Conservation (phyloP, 192 early-diverging fungal species). For the Rhizophagus prolifer region DNA sequence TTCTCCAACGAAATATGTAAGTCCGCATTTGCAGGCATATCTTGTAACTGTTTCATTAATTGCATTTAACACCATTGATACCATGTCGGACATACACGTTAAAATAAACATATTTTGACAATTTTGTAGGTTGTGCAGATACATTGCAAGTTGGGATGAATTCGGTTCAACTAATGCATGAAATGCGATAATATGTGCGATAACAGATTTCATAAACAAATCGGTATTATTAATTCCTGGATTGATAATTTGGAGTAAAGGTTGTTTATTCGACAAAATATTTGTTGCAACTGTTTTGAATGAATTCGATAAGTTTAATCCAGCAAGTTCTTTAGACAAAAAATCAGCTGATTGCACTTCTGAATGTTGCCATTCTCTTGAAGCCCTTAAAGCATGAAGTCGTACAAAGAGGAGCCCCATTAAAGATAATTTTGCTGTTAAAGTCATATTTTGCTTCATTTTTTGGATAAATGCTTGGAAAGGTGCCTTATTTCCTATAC, state of each 20-base stretch:
- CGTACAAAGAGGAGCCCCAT: slow-evolving; percentile 8
- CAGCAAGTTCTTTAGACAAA: too few species aligned
- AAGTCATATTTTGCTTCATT: neutral
- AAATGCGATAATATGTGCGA: neutral
- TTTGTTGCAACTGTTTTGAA: neutral
- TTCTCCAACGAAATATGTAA: slow-evolving; percentile 9
- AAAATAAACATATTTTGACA: too few species aligned
- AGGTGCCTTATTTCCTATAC: neutral
- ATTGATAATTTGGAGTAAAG: slow-evolving; percentile 3
- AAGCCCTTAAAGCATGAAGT: neutral
- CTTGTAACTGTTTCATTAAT: slow-evolving; percentile 2
- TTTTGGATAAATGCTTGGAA: neutral
- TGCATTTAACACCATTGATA: slow-evolving; percentile 11
- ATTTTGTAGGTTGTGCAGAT: neutral
- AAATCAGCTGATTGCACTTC: too few species aligned
- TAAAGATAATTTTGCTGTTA: neutral
- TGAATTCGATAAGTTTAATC: too few species aligned
- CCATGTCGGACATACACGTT: slow-evolving; percentile 15
- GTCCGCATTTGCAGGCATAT: slow-evolving; percentile 27
- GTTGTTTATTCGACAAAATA: neutral
- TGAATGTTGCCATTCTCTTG: too few species aligned
- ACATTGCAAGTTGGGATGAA: neutral
- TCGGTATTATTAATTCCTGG: neutral
- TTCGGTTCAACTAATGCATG: neutral
- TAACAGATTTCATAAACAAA: slow-evolving; percentile 24